Evolutionary conservation across 345 rosid species (phyloP).

Genomic region (Arabis hirsuta): DNA sequence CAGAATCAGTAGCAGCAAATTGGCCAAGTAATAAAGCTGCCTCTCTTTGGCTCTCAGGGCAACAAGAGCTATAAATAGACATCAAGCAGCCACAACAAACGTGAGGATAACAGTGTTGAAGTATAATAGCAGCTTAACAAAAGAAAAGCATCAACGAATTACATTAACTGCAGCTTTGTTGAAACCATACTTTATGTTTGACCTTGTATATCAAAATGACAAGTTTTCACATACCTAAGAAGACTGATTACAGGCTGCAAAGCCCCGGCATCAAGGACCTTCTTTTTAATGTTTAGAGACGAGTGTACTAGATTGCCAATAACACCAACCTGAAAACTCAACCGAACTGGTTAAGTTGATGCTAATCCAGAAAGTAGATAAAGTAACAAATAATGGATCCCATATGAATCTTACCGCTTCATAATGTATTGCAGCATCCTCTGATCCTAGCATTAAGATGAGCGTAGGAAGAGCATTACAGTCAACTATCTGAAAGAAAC

Average conservation of each 20-base stretch:
- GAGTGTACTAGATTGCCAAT: constrained; percentile 98
- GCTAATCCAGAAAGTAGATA: constrained; percentile 8
- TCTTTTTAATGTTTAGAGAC: constrained; percentile 88
- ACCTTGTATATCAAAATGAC: constrained; percentile 14
- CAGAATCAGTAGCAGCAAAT: constrained; percentile 97
- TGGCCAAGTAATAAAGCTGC: constrained; percentile 98
- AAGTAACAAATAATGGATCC: constrained; percentile 4
- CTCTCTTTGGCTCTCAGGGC: constrained; percentile 99
- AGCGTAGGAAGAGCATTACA: constrained; percentile 93
- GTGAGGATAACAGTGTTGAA: too few species aligned
- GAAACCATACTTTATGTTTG: constrained; percentile 2
- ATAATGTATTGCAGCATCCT: constrained; percentile 98
- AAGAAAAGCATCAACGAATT: constrained; percentile 10
- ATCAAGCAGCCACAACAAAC: constrained; percentile 15
- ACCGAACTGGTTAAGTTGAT: constrained; percentile 30
- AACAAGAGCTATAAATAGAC: constrained; percentile 69
- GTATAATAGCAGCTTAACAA: constrained; percentile 6
- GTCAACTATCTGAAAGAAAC: constrained; percentile 77
- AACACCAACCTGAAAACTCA: constrained; percentile 71
- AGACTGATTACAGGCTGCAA: constrained; percentile 94
- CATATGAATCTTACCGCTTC: constrained; percentile 73
- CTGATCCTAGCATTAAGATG: constrained; percentile 92
- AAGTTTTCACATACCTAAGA: constrained; percentile 61
- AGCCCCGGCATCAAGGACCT: constrained; percentile 95
- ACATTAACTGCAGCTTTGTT: background rate